phyloP scores from a whole-genome alignment of 305 asterid species.

The Fraxinus dipetala region DNA sequence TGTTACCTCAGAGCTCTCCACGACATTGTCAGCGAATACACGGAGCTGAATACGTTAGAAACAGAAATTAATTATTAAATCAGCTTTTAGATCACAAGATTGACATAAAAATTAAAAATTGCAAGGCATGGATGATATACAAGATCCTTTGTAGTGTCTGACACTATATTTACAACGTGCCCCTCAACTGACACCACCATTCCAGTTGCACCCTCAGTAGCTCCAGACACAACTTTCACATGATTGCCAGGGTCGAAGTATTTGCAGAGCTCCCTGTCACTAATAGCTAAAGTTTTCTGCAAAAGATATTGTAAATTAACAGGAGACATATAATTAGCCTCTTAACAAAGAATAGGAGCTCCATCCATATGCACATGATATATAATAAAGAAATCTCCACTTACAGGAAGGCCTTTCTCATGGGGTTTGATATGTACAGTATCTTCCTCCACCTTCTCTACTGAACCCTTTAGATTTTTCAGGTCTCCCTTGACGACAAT shows the following conservation, averaged over 20 bases:
- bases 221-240: slow-evolving; percentile 87
- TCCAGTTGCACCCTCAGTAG: slow-evolving; percentile 93
- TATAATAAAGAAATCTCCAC: slow-evolving; percentile 20
- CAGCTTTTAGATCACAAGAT: slow-evolving; percentile 8
- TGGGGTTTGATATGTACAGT: slow-evolving; percentile 85
- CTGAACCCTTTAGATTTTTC: slow-evolving; percentile 79
- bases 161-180: slow-evolving; percentile 86
- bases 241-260: slow-evolving; percentile 94
- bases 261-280: slow-evolving; percentile 84
- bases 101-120: neutral
- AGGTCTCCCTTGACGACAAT: slow-evolving; percentile 91
- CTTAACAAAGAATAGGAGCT: slow-evolving; percentile 8
- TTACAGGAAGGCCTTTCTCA: slow-evolving; percentile 76
- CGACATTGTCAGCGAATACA: slow-evolving; percentile 88
- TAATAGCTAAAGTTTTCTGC: slow-evolving; percentile 76
- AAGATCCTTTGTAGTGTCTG: slow-evolving; percentile 93
- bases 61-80: slow-evolving; percentile 13
- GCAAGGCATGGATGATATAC: slow-evolving; percentile 38
- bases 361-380: neutral
- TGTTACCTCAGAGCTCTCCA: slow-evolving; percentile 95
- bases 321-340: slow-evolving; percentile 8
- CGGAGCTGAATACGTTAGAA: slow-evolving; percentile 53
- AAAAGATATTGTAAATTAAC: slow-evolving; percentile 12
- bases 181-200: slow-evolving; percentile 97
- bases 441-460: slow-evolving; percentile 94